Conservation (phyloP, 1,284 basidiomycete genomes). For the Cystobasidiaceae sp. region DNA sequence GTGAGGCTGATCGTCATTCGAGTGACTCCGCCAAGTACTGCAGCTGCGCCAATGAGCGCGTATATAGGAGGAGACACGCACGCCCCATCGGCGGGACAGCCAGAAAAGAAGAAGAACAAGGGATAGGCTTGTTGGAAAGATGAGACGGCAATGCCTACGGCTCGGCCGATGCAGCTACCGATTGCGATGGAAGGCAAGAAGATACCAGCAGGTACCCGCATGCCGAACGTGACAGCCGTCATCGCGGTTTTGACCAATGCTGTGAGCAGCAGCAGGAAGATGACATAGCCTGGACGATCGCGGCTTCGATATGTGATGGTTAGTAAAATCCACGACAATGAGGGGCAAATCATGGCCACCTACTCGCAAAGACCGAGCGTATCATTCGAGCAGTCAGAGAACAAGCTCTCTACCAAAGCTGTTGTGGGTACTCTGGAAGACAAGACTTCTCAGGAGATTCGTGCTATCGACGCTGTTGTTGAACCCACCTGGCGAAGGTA, state of each 20-base stretch:
- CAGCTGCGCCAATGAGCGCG: conserved; percentile 72
- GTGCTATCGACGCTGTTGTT: neutral
- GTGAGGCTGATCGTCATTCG: conserved; percentile 62
- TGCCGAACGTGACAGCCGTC: conserved; percentile 88
- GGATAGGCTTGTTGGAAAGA: conserved; percentile 68
- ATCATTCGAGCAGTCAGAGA: conserved; percentile 69
- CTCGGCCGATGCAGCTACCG: conserved; percentile 87
- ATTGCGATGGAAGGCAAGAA: conserved; percentile 96
- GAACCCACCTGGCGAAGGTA: conserved; percentile 29
- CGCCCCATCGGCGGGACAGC: conserved; percentile 60
- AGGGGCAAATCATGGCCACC: neutral
- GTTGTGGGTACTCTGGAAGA: conserved; percentile 33
- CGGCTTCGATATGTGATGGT: neutral
- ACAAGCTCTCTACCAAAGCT: conserved; percentile 57
- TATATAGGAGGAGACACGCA: conserved; percentile 77
- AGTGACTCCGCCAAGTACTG: conserved; percentile 73
- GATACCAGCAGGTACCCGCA: conserved; percentile 89
- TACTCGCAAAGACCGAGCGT: conserved; percentile 63
- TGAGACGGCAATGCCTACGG: conserved; percentile 79
- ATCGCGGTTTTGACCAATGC: conserved; percentile 70
- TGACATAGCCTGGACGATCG: conserved; percentile 1
- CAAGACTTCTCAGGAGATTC: conserved; percentile 15
- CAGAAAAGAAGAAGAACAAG: conserved; percentile 58
- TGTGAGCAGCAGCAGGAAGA: conserved; percentile 32
- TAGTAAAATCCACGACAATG: neutral